Evolutionary conservation across 1,284 basidiomycete species (phyloP).

Genomic region (Leccinum ponderosum): DNA sequence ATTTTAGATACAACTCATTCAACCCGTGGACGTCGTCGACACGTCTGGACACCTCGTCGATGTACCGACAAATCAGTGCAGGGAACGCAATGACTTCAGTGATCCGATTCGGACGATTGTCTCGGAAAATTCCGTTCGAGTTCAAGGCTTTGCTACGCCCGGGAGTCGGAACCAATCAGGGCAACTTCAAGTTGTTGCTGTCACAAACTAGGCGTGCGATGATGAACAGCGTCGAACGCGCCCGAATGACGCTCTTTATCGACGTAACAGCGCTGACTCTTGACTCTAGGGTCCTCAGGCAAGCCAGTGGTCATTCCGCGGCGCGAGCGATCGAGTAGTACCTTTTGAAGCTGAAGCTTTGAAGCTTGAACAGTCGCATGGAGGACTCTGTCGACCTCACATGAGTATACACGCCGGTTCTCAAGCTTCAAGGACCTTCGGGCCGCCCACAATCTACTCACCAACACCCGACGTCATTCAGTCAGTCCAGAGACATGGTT

Average conservation of each 20-base stretch:
- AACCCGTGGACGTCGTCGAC: neutral
- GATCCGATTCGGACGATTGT: neutral
- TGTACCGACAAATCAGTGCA: neutral
- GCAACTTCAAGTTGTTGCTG: neutral
- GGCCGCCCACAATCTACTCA: constrained; percentile 9
- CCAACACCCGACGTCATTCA: constrained; percentile 15
- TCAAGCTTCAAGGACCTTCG: neutral
- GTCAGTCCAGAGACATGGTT: neutral
- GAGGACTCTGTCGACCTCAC: neutral
- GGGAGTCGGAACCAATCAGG: neutral
- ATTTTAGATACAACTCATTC: neutral
- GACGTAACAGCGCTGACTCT: neutral
- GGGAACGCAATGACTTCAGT: too few species aligned
- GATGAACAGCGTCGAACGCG: neutral
- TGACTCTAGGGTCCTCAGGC: neutral
- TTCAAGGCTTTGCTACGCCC: neutral
- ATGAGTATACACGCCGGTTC: neutral
- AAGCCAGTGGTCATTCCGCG: neutral
- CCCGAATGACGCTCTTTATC: neutral
- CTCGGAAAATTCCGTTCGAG: neutral
- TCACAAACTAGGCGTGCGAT: too few species aligned
- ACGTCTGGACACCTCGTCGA: neutral
- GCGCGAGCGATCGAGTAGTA: neutral
- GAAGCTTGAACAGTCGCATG: neutral
- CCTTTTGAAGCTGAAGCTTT: neutral